Evolutionary conservation across 208 protist genomes (phyloP).

Genomic region (Wallacemonas collosoma): DNA sequence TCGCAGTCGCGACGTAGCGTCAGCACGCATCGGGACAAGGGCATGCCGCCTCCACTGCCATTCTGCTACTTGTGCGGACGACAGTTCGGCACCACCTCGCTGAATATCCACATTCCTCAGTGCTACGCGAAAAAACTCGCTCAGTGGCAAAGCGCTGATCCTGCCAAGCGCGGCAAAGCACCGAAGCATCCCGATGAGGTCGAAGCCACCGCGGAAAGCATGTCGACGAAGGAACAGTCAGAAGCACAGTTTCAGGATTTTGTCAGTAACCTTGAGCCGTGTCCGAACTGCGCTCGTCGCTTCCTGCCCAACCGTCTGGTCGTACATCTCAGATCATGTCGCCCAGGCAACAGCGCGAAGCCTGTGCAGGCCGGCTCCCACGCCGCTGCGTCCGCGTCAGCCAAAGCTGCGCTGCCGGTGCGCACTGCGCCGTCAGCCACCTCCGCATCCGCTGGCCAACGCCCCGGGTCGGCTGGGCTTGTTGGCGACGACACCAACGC

Average conservation of each 20-base stretch:
- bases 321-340: constrained; percentile 90
- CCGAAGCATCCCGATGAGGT: constrained; percentile 78
- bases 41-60: constrained; percentile 53
- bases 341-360: constrained; percentile 65
- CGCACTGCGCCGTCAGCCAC: background rate
- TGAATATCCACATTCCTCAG: constrained; percentile 86
- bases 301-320: constrained; percentile 90
- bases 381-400: background rate
- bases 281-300: constrained; percentile 87
- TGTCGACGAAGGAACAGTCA: constrained; percentile 60
- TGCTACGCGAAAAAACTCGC: constrained; percentile 88
- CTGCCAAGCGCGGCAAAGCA: constrained; percentile 59
- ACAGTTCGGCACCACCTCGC: constrained; percentile 84
- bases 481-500: background rate
- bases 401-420: background rate
- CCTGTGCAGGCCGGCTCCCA: constrained; percentile 15
- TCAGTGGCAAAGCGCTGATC: constrained; percentile 79
- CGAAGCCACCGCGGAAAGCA: constrained; percentile 23
- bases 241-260: constrained; percentile 89
- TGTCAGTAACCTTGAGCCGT: constrained; percentile 85
- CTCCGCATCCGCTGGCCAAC: background rate
- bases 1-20: constrained; percentile 13
- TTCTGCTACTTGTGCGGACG: constrained; percentile 88
- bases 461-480: background rate
- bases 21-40: constrained; percentile 22